Evolutionary conservation across 495 filamentous ascomycete genomes (phyloP).

Genomic region (Penicillium roqueforti): DNA sequence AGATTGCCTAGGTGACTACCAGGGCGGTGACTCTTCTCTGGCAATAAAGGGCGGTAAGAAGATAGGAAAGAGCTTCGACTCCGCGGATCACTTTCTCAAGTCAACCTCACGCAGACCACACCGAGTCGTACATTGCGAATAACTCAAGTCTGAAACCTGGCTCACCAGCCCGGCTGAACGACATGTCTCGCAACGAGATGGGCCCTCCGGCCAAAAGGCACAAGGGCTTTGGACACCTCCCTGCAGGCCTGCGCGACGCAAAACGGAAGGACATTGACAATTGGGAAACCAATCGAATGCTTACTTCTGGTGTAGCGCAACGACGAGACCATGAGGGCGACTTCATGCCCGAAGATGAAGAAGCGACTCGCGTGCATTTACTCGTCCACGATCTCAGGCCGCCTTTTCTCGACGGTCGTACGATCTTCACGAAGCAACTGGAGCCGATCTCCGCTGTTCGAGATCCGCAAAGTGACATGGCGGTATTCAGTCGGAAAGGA

Average conservation of each 20-base stretch:
- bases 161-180: not conserved
- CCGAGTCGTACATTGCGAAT: not conserved
- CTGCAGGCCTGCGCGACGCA: conserved; percentile 41
- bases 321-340: conserved; percentile 73
- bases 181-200: conserved; percentile 39
- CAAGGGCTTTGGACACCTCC: conserved; percentile 38
- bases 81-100: not conserved
- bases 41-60: not conserved
- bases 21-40: not conserved
- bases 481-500: conserved; percentile 93
- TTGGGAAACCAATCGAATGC: conserved; percentile 98
- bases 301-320: conserved; percentile 93
- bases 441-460: conserved; percentile 91
- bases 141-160: not conserved
- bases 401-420: conserved; percentile 92
- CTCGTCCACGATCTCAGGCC: conserved; percentile 92
- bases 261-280: conserved; percentile 93
- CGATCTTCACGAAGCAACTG: conserved; percentile 94
- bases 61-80: conserved; percentile 5
- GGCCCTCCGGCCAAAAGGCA: conserved; percentile 43
- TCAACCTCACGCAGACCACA: not conserved
- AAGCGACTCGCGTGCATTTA: conserved; percentile 84
- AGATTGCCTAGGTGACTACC: not conserved
- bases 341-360: conserved; percentile 87
- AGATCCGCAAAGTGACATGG: conserved; percentile 98